phyloP scores from a whole-genome alignment of 768 basidiomycete genomes.

The Pleurotus ostreatus region DNA sequence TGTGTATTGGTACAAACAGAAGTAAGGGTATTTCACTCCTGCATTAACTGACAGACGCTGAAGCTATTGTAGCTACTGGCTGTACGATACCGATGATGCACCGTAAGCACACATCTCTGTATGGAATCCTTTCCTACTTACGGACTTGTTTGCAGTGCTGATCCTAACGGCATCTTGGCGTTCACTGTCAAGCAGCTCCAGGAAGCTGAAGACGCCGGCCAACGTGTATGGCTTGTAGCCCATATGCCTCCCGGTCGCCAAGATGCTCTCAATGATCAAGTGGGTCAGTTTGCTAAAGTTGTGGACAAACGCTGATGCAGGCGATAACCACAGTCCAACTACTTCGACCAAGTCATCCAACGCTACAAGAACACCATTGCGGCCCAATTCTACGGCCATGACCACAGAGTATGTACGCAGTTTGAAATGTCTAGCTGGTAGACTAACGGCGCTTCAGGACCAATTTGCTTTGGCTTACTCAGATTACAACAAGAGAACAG shows the following conservation, averaged over 20 bases:
- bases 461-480: slow-evolving; percentile 60
- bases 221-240: slow-evolving; percentile 59
- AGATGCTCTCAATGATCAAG: slow-evolving; percentile 51
- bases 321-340: slow-evolving; percentile 42
- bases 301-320: no score
- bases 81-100: slow-evolving; percentile 46
- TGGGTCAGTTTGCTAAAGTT: slow-evolving; percentile 10
- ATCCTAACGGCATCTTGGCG: slow-evolving; percentile 57
- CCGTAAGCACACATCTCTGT: slow-evolving; percentile 30
- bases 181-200: slow-evolving; percentile 54
- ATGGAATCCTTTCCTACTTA: not conserved
- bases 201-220: slow-evolving; percentile 53
- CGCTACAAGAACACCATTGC: slow-evolving; percentile 57
- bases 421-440: not conserved
- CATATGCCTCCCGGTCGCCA: slow-evolving; percentile 51
- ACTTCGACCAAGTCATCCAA: slow-evolving; percentile 59
- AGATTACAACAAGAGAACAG: slow-evolving; percentile 41
- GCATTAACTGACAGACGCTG: not conserved
- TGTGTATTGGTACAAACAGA: slow-evolving; percentile 58
- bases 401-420: slow-evolving; percentile 33
- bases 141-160: slow-evolving; percentile 22
- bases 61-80: slow-evolving; percentile 42
- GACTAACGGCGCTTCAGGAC: slow-evolving; percentile 29
- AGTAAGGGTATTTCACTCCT: slow-evolving; percentile 27
- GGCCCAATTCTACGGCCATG: slow-evolving; percentile 61